A percentile compares a stretch with the other conserved stretches of the same genome.
phyloP scores from a whole-genome alignment of 345 rosid species.

The Syzygium grande region DNA sequence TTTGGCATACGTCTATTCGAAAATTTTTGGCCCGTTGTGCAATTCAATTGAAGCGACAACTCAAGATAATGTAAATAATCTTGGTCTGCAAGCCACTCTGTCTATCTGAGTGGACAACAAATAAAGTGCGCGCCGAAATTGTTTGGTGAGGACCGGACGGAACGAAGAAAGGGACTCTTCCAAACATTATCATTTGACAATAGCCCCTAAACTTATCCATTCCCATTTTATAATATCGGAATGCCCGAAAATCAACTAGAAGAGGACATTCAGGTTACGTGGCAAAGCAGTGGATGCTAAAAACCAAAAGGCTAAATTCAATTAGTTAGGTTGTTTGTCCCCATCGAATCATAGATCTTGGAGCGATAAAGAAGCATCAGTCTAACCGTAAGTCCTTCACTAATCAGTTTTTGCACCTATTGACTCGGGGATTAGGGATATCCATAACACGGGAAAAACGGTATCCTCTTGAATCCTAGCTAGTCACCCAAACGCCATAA shows the following conservation, averaged over 20 bases:
- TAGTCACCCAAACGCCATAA: no score
- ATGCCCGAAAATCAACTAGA: not conserved
- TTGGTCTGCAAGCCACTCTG: not conserved
- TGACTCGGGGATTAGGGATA: not conserved
- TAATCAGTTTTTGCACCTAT: not conserved
- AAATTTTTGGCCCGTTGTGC: no score
- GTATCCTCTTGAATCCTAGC: no score
- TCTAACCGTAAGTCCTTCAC: not conserved
- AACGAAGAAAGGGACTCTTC: not conserved
- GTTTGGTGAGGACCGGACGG: not conserved
- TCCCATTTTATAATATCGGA: not conserved
- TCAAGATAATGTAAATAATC: not conserved
- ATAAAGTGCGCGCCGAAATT: not conserved
- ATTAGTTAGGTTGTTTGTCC: not conserved
- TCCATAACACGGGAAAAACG: not conserved
- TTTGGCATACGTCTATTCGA: no score
- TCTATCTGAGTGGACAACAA: no score
- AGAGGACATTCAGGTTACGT: not conserved
- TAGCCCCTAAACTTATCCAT: not conserved
- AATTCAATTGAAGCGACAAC: not conserved
- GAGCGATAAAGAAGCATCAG: not conserved
- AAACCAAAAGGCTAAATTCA: not conserved
- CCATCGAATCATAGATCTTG: not conserved
- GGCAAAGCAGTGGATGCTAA: not conserved
- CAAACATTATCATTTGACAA: not conserved